Conservation (phyloP, 805 yeast species). For the Saccharomyces jurei region DNA sequence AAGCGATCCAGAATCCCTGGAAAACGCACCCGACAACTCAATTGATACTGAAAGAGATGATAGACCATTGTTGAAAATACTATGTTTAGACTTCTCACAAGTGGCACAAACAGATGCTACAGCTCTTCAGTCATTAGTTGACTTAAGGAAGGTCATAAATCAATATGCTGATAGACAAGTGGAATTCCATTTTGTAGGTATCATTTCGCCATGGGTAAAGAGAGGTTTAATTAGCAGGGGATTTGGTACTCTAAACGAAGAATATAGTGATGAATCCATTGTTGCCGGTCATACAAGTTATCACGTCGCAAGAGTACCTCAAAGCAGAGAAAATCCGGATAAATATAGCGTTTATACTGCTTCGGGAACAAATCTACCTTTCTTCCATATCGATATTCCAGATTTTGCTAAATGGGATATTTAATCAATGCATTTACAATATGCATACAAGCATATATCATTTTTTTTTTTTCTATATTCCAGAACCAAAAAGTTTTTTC, state of each 20-base stretch:
- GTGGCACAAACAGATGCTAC: slow-evolving; percentile 74
- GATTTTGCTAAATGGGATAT: slow-evolving; percentile 29
- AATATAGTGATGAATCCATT: slow-evolving; percentile 27
- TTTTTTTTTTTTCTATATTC: background rate
- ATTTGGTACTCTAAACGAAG: slow-evolving; percentile 54
- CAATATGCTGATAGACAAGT: slow-evolving; percentile 73
- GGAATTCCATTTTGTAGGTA: slow-evolving; percentile 84
- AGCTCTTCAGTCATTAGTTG: slow-evolving; percentile 69
- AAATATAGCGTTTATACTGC: slow-evolving; percentile 18
- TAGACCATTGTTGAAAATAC: slow-evolving; percentile 60
- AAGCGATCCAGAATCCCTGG: slow-evolving; percentile 11
- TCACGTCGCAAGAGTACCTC: slow-evolving; percentile 22
- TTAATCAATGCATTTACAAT: slow-evolving; percentile 1
- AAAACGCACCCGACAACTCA: background rate
- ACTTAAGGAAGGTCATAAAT: slow-evolving; percentile 62
- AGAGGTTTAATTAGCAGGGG: slow-evolving; percentile 69
- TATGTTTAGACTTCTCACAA: slow-evolving; percentile 76
- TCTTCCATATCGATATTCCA: slow-evolving; percentile 32
- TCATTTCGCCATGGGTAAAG: slow-evolving; percentile 79
- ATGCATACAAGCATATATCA: too few species aligned
- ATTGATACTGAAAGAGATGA: slow-evolving; percentile 29
- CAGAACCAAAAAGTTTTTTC: background rate
- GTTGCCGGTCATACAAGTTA: slow-evolving; percentile 28
- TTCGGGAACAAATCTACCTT: slow-evolving; percentile 29
- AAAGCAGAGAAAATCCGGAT: slow-evolving; percentile 6